Evolutionary conservation across 139 green algal species (phyloP), one percentile per base, ranked within the genome.

Genomic region (Micractinium conductrix): DNA sequence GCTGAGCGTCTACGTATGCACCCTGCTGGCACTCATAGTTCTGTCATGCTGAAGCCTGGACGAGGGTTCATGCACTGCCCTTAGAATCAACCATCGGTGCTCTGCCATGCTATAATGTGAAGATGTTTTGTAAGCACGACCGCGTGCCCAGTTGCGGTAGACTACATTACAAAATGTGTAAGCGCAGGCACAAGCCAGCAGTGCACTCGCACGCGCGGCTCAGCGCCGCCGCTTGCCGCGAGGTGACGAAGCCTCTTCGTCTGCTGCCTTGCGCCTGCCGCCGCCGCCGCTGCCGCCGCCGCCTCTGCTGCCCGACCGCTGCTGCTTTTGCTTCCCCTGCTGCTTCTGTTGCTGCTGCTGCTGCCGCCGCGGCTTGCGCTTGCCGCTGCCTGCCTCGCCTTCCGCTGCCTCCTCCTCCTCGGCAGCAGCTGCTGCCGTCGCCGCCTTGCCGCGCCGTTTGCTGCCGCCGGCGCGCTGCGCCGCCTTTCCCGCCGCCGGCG

Each of bases 181-280:
- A n/a, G n/a, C n/a, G n/a, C n/a, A n/a, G n/a, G n/a, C n/a, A n/a
- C n/a, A n/a, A n/a, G n/a, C n/a, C n/a, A n/a, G n/a, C n/a, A n/a
- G n/a, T n/a, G n/a, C n/a, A n/a, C n/a, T n/a, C n/a, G n/a, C n/a
- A n/a, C 2, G 24, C 2, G 12, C 2, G 65, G 12, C 0, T 73
- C 38, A 82, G 3, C 76, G 76, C 76, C 58, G 43, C 21, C 58
- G 30, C n/a, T 58, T 55, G 58, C 72, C 72, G 37, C 58, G 55
- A 1, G 55, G 58, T 12, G 76, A 58, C 0, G 58, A 55, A 2
- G 76, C 33, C 58, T 82, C 76, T 4, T 82, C 76, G 1, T 82
- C 35, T 68, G 43, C 26, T 35, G 12, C 38, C 38, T 75, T 33
- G 35, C 43, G 71, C 50, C 50, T 81, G 74, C 50, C 35, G 48